Conservation (phyloP, 148 eudicot genomes). For the Fallopia convolvulus region DNA sequence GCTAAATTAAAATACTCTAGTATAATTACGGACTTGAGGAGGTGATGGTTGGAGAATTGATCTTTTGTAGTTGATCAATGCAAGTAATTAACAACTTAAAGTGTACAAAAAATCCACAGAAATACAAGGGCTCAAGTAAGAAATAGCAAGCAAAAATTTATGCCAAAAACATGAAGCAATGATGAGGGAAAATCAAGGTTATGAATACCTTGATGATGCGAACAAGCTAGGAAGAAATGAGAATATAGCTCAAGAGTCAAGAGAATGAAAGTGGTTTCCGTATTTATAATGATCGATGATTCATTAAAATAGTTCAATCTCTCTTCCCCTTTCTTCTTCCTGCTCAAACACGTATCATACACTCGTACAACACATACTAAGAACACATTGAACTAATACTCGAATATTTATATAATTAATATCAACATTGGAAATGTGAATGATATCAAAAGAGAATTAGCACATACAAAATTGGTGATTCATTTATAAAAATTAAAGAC, state of each 20-base stretch:
- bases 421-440: not conserved
- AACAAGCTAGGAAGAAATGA: not conserved
- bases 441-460: not conserved
- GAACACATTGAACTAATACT: not conserved
- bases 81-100: not conserved
- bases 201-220: not conserved
- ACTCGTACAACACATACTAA: not conserved
- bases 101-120: not conserved
- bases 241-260: not conserved
- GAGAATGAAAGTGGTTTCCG: not conserved
- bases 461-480: too few relatives aligned
- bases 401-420: too few relatives aligned
- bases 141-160: too few relatives aligned
- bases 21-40: not conserved
- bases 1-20: not conserved
- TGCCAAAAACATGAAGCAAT: too few relatives aligned
- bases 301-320: too few relatives aligned
- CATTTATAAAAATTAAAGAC: too few relatives aligned
- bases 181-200: not conserved
- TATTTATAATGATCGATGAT: not conserved
- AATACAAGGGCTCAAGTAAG: not conserved
- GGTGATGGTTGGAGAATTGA: not conserved
- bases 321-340: too few relatives aligned
- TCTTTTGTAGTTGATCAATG: not conserved
- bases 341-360: not conserved